Evolutionary conservation across 129 eudicot genomes (phyloP).

Genomic region (Helianthus tuberosus): DNA sequence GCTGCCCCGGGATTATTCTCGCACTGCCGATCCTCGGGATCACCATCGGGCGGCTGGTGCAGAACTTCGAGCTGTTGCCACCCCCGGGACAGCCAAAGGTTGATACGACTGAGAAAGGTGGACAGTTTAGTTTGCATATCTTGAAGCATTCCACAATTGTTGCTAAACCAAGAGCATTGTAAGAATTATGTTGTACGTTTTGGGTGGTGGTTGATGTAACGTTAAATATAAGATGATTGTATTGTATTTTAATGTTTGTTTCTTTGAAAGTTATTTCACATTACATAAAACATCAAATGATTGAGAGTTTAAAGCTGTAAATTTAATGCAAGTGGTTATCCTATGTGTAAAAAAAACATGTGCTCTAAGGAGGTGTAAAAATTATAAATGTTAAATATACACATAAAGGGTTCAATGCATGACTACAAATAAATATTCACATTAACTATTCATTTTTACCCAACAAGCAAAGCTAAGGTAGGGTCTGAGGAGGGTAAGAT

Average conservation of each 20-base stretch:
- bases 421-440: too few species aligned
- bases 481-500: too few species aligned
- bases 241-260: not conserved
- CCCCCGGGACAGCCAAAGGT: constrained; percentile 42
- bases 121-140: constrained; percentile 53
- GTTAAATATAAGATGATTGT: not conserved
- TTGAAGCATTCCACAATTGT: constrained; percentile 32
- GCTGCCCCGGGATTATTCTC: constrained; percentile 53
- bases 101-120: constrained; percentile 43
- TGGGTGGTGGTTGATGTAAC: constrained; percentile 24
- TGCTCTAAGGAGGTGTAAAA: too few species aligned
- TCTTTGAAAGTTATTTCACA: not conserved
- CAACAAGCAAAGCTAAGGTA: too few species aligned
- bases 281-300: not conserved
- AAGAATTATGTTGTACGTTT: constrained; percentile 17
- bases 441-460: too few species aligned
- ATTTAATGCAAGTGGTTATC: too few species aligned
- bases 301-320: too few species aligned
- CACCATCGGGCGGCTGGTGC: constrained; percentile 46
- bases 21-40: constrained; percentile 72
- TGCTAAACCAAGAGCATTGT: constrained; percentile 39
- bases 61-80: constrained; percentile 47
- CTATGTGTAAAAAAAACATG: too few species aligned
- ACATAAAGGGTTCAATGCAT: too few species aligned
- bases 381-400: too few species aligned